A percentile compares a stretch with the other conserved stretches of the same genome.
Evolutionary conservation across 208 protist species (phyloP).

Genomic region (Crithidia acanthocephali): DNA sequence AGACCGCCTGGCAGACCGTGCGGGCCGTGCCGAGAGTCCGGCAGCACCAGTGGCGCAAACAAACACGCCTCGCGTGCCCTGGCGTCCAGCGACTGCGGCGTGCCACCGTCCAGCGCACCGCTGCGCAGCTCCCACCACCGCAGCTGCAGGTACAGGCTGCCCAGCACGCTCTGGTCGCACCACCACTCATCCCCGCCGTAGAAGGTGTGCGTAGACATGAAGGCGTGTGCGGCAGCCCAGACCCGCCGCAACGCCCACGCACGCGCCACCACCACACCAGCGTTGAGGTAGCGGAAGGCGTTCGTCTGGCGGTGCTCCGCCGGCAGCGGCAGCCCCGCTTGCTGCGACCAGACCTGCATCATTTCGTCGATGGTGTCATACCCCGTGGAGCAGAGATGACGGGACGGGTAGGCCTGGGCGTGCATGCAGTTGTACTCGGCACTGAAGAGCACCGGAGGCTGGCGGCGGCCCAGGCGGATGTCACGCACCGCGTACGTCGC

Average conservation of each 20-base stretch:
- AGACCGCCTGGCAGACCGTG: slow-evolving; percentile 18
- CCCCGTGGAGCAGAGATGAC: slow-evolving; percentile 1
- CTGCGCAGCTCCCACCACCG: slow-evolving; percentile 19
- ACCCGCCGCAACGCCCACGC: slow-evolving; percentile 18
- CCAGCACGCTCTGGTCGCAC: slow-evolving; percentile 24
- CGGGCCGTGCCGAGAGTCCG: slow-evolving; percentile 5
- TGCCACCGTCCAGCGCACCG: background rate
- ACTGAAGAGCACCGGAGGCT: slow-evolving; percentile 18
- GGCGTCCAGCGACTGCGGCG: background rate
- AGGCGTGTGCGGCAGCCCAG: slow-evolving; percentile 3
- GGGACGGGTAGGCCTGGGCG: slow-evolving; percentile 9
- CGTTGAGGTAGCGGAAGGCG: slow-evolving; percentile 16
- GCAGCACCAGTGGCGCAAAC: slow-evolving; percentile 12
- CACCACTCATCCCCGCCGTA: slow-evolving; percentile 19
- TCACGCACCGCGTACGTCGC: slow-evolving; percentile 4
- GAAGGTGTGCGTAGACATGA: slow-evolving; percentile 9
- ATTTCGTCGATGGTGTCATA: slow-evolving; percentile 9
- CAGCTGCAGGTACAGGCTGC: slow-evolving; percentile 22
- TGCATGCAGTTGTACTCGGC: slow-evolving; percentile 28
- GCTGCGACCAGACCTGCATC: slow-evolving; percentile 1
- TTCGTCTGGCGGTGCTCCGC: background rate
- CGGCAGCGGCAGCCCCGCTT: background rate
- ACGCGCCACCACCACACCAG: slow-evolving; percentile 15
- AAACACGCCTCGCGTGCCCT: background rate
- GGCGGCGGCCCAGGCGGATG: slow-evolving; percentile 10